Conservation (phyloP, 805 yeast species). For the Saccharomyces mikatae region DNA sequence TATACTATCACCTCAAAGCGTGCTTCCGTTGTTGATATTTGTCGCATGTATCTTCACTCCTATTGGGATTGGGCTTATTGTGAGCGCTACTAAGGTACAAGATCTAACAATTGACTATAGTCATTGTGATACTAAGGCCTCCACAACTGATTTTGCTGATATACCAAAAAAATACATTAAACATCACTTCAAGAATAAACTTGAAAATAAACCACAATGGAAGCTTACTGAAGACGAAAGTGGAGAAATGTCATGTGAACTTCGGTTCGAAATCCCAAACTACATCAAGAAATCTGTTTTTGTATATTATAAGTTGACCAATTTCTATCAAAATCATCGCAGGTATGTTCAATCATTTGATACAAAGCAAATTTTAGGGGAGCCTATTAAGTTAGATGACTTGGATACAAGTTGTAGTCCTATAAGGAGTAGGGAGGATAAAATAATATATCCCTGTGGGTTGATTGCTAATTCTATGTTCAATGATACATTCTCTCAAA, state of each 20-base stretch:
- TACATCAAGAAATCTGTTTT: conserved; percentile 64
- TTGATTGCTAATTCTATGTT: conserved; percentile 72
- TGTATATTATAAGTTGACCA: conserved; percentile 78
- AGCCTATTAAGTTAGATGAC: conserved; percentile 46
- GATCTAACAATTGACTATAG: conserved; percentile 69
- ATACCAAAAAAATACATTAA: conserved; percentile 55
- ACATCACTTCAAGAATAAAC: conserved; percentile 50
- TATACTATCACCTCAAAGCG: conserved; percentile 83
- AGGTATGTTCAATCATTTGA: conserved; percentile 84
- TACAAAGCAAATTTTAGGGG: conserved; percentile 71
- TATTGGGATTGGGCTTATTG: conserved; percentile 75
- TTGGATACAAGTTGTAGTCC: conserved; percentile 39
- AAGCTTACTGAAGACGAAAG: conserved; percentile 36
- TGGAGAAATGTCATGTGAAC: conserved; percentile 42
- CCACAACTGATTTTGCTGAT: conserved; percentile 32
- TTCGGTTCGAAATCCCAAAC: conserved; percentile 66
- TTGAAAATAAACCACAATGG: conserved; percentile 51
- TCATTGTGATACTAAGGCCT: conserved; percentile 50
- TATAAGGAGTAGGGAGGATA: conserved; percentile 25
- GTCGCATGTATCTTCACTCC: conserved; percentile 81
- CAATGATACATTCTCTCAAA: conserved; percentile 62
- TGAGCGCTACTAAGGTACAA: conserved; percentile 74
- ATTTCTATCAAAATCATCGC: conserved; percentile 90
- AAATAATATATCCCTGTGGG: conserved; percentile 69
- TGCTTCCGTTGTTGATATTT: conserved; percentile 70